Base-by-base conservation (phyloP, 2,329 filamentous ascomycete species). In the Trichoderma koningiopsis region DNA sequence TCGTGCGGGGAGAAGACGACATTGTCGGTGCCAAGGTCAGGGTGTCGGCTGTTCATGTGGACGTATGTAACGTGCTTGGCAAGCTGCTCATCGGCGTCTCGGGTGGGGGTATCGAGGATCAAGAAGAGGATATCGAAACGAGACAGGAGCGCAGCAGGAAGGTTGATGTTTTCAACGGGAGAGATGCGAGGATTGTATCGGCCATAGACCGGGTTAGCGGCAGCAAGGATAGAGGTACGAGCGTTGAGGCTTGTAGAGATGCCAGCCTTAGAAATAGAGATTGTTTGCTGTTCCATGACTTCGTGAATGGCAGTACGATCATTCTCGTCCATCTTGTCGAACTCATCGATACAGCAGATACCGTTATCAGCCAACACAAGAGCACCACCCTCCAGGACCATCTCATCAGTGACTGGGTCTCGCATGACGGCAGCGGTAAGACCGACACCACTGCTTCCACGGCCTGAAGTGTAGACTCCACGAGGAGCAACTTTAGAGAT, bases 61-160 rank as follows among this genome's bases (percentile, higher is more conserved):
- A 99, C 96, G 77, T 94, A 92, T 37, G 96, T 91, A 73, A 99
- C 96, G 85, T 99, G 96, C 81, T 92, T 93, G 71, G 96, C 96
- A 27, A 99, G 88, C 81, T 97, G 93, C 77, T 96, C 94, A 77
- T 99, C 96, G 0, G 88, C 87, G 74, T 99, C 96, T 72, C 94
- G 91, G 22, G 90, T 91, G 2, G 96, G 95, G 47, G 93, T 97
- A 83, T 99, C 96, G 70, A 99, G 91, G 75, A 99, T 94, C 58
- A 99, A 86, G 86, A 98, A 99, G 74, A 99, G 88, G 74, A 99
- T 87, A 79, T 99, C 96, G 81, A 99, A 99, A 88, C 96, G 93
- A 70, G 95, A 97, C 67, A 99, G 88, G 24, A 99, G 88, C 24
- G 96, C 96, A 22, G 96, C 96, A n/a, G 96, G 96, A 52, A 99